Conservation (phyloP, 345 rosid species). For the Heritiera fomes region DNA sequence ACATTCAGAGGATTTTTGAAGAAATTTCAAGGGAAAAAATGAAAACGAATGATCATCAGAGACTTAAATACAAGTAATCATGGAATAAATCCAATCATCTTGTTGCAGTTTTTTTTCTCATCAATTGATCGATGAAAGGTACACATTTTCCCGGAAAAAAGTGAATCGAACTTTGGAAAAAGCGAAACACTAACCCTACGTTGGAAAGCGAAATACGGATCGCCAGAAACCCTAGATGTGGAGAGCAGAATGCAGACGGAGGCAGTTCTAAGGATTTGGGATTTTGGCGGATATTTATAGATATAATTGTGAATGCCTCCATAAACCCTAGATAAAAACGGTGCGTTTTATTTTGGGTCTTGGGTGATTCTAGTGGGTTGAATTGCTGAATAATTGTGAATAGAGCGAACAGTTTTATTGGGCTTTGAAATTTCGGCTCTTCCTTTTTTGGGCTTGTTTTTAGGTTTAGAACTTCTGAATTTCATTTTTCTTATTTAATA, state of each 20-base stretch:
- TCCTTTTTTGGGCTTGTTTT: background rate
- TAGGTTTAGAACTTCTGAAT: background rate
- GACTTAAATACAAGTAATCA: slow-evolving; percentile 20
- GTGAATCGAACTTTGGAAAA: background rate
- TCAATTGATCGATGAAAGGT: background rate
- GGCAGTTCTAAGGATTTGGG: no score
- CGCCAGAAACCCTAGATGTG: background rate
- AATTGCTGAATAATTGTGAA: background rate
- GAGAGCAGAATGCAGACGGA: background rate
- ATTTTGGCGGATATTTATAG: background rate
- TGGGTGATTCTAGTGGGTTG: background rate
- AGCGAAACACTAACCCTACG: no score
- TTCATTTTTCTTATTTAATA: background rate
- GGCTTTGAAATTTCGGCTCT: background rate
- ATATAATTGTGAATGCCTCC: background rate
- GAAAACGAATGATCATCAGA: slow-evolving; percentile 1
- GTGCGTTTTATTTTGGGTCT: background rate
- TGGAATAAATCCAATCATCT: slow-evolving; percentile 19
- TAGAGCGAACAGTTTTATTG: background rate
- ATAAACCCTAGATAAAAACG: background rate
- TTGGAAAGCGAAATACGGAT: background rate
- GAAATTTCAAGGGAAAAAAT: background rate
- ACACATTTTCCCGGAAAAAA: background rate
- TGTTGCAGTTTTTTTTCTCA: slow-evolving; percentile 22
- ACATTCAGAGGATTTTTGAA: background rate